Base-by-base conservation (phyloP, 129 eudicot genomes). In the Logfia minima region DNA sequence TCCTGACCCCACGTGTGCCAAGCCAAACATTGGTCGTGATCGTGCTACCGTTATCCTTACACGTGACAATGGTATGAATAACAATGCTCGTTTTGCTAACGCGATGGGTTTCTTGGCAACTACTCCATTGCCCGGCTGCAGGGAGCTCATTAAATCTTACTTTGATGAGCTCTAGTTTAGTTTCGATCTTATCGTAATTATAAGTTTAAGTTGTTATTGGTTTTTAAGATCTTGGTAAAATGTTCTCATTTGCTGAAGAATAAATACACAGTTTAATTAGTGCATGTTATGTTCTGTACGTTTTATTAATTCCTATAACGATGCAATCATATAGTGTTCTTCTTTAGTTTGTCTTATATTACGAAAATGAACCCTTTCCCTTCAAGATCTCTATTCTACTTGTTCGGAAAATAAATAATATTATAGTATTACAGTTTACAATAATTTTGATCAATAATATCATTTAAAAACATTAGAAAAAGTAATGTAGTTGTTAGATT, bases 11-110 rank as follows among this genome's bases (percentile, higher is more conserved):
- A 76, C 32, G 22, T 90, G 96, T 61, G 28, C 21, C 0, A 60
- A 62, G 45, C 83, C 85, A 11, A 81, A 79, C 82, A 2, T 13
- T 0, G 96, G 91, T 3, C 85, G 91, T 66, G 70, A 83, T 74
- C 86, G 86, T 1, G 66, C 96, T n/a, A 76, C 88, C 0, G 90
- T 90, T 23, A 80, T 87, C 69, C 88, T 85, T 58, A 87, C 92
- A 35, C 74, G 88, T 71, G 64, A 82, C 84, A 87, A 87, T 53
- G 96, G 96, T 11, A 79, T 90, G 83, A 48, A 31, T 9, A 60
- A 78, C 37, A 63, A 73, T 39, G 29, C 28, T 18, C 90, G 96
- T 2, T 72, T 56, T 32, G 90, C 93, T 39, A 88, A 88, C 13
- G 72, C 82, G 14, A 83, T 88, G 87, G 93, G 93, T 4, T 88